A percentile compares a stretch with the other conserved stretches of the same genome.
These are phyloP conservation scores for Diplodia intermedia DNA, from an alignment of 2,329 filamentous ascomycete species.

Conservation along the genomic window DNA sequence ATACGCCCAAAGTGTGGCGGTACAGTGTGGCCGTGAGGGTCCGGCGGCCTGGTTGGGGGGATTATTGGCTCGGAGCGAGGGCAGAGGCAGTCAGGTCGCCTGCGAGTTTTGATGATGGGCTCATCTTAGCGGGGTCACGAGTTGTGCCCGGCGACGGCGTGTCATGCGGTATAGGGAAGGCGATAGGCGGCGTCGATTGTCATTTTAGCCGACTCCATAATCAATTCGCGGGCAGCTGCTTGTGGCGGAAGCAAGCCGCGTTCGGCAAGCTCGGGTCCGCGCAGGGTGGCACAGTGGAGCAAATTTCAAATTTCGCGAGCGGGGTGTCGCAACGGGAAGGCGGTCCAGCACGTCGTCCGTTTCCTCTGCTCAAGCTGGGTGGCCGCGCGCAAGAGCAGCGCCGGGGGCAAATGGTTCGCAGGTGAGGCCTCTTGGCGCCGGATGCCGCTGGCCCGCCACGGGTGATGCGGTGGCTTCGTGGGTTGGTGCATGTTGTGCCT, in stretches of 20 bases:
- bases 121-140: conserved; percentile 28
- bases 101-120: conserved; percentile 13
- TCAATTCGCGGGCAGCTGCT: conserved; percentile 25
- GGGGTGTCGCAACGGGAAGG: conserved; percentile 14
- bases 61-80: not conserved
- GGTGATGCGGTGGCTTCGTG: conserved; percentile 4
- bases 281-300: conserved; percentile 30
- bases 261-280: conserved; percentile 22
- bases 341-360: not conserved
- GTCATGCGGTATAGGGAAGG: conserved; percentile 20
- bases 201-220: conserved; percentile 28
- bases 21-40: not conserved
- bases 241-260: conserved; percentile 19
- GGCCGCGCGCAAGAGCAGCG: not conserved
- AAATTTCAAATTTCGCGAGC: conserved; percentile 13
- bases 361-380: not conserved
- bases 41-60: not conserved
- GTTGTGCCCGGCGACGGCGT: not conserved
- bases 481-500: not conserved
- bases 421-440: conserved; percentile 15
- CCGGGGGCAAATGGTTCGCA: conserved; percentile 4
- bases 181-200: conserved; percentile 22
- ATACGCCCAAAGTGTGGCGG: not conserved
- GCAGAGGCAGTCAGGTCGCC: not conserved
- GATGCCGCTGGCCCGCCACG: conserved; percentile 18